Conservation (phyloP, 352 stramenopile species). For the Ophiocytium majus region DNA sequence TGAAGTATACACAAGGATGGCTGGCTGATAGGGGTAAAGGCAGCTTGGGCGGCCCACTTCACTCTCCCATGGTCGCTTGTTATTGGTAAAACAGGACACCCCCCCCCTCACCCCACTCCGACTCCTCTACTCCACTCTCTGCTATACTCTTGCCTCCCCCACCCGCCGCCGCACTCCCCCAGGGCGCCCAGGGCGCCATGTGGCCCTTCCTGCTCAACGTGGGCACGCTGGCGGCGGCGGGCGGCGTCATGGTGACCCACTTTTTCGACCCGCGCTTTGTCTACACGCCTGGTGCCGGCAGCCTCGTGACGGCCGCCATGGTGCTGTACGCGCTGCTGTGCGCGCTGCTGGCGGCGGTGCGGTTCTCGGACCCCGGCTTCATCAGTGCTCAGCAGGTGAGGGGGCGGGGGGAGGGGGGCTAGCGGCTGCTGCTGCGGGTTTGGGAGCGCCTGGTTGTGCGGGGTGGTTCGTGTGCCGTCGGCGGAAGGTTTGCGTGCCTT, state of each 20-base stretch:
- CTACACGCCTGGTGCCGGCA: background rate
- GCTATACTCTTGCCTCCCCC: background rate
- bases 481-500: too few relatives aligned
- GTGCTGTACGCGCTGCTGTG: background rate
- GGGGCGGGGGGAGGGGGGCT: too few relatives aligned
- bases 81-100: too few relatives aligned
- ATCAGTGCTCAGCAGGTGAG: constrained; percentile 14
- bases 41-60: too few relatives aligned
- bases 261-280: constrained; percentile 3
- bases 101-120: background rate
- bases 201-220: constrained; percentile 37
- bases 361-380: constrained; percentile 13
- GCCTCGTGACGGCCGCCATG: background rate
- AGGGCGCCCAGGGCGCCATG: constrained; percentile 28
- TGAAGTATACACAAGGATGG: too few relatives aligned
- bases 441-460: too few relatives aligned
- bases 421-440: too few relatives aligned
- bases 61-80: too few relatives aligned
- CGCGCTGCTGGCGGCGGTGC: background rate
- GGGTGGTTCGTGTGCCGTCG: too few relatives aligned
- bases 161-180: too few relatives aligned
- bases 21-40: too few relatives aligned
- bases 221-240: background rate
- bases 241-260: background rate
- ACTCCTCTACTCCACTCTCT: background rate